Percentiles rank a stretch among this genome's conserved stretches.
Evolutionary conservation across 805 yeast species (phyloP).

Genomic region (Tetrapisispora arboricola): DNA sequence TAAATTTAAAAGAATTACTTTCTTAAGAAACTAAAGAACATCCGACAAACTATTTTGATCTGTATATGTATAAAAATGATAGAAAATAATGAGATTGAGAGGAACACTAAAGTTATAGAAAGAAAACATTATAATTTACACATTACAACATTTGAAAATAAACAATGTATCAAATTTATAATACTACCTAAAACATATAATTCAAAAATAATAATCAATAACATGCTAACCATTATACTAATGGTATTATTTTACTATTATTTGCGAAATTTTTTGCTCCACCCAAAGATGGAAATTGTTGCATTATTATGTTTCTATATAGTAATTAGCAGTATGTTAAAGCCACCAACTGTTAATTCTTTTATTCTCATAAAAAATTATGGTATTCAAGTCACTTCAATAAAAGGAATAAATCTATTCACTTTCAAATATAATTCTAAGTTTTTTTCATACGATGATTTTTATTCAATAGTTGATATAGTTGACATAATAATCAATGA

Average conservation of each 20-base stretch:
- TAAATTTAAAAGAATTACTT: background rate
- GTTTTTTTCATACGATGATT: slow-evolving; percentile 19
- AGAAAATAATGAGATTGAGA: too few relatives aligned
- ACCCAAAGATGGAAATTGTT: too few relatives aligned
- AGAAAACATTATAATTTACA: slow-evolving; percentile 4
- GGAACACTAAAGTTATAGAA: background rate
- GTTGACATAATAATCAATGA: slow-evolving; percentile 66
- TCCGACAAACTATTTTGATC: too few relatives aligned
- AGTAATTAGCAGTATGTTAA: too few relatives aligned
- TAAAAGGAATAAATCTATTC: slow-evolving; percentile 17
- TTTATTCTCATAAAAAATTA: slow-evolving; percentile 16
- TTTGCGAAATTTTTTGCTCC: too few relatives aligned
- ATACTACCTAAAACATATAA: slow-evolving; percentile 6
- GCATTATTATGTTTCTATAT: too few relatives aligned
- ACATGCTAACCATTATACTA: background rate
- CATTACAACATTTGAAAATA: slow-evolving; percentile 5
- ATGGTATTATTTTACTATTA: background rate
- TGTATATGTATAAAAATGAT: too few relatives aligned
- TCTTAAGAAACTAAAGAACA: too few relatives aligned
- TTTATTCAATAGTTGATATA: slow-evolving; percentile 48
- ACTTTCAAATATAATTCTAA: slow-evolving; percentile 12
- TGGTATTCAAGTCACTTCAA: slow-evolving; percentile 20
- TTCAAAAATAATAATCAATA: background rate
- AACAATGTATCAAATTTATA: slow-evolving; percentile 8
- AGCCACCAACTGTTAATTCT: slow-evolving; percentile 18